Percentiles rank a stretch among this genome's conserved stretches.
phyloP scores from a whole-genome alignment of 495 filamentous ascomycete genomes.

The Talaromyces thailandensis region DNA sequence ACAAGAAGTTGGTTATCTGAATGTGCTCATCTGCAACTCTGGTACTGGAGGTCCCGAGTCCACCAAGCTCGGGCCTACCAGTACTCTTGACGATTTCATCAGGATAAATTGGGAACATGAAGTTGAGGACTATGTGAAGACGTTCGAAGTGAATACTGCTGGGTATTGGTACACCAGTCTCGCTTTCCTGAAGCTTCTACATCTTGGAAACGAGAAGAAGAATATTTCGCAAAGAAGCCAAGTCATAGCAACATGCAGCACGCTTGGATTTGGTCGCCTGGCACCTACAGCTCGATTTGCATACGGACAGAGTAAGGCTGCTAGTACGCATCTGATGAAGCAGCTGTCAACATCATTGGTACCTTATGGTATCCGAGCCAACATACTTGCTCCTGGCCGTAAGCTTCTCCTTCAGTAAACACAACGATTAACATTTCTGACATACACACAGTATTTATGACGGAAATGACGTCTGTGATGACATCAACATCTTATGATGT shows the following conservation, averaged over 20 bases:
- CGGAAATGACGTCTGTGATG: not conserved
- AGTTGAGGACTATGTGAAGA: slow-evolving; percentile 7
- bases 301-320: slow-evolving; percentile 56
- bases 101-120: not conserved
- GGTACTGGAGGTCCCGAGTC: slow-evolving; percentile 40
- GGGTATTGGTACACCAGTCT: slow-evolving; percentile 27
- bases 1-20: slow-evolving; percentile 37
- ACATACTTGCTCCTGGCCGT: slow-evolving; percentile 55
- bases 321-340: slow-evolving; percentile 52
- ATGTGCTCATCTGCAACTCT: slow-evolving; percentile 58
- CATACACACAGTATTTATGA: not conserved
- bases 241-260: slow-evolving; percentile 45
- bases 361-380: slow-evolving; percentile 49
- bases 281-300: slow-evolving; percentile 42
- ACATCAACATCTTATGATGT: not conserved
- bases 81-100: slow-evolving; percentile 1
- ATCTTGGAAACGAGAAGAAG: slow-evolving; percentile 26
- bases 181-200: slow-evolving; percentile 36
- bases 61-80: slow-evolving; percentile 22
- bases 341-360: slow-evolving; percentile 42
- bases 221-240: slow-evolving; percentile 21
- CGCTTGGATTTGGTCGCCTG: slow-evolving; percentile 45
- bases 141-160: slow-evolving; percentile 13
- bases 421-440: not conserved
- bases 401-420: slow-evolving; percentile 17